Percentiles rank a stretch among this genome's conserved stretches.
Conservation (phyloP, 331 rosid species). For the Acacia concinna region DNA sequence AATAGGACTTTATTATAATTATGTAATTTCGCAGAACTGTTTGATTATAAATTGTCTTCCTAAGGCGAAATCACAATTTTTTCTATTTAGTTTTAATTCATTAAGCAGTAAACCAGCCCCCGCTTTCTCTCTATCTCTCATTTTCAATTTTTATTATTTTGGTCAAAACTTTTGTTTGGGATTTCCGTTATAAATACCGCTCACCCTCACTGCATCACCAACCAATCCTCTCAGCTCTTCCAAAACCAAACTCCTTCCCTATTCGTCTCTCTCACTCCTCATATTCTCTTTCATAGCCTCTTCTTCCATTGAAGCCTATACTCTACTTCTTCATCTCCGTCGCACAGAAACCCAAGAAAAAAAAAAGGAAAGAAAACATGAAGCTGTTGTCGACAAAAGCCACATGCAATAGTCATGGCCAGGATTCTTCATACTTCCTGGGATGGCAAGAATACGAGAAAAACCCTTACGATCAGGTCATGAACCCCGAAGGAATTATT, state of each 20-base stretch:
- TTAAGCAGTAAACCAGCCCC: background rate
- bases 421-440: constrained; percentile 91
- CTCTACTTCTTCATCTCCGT: background rate
- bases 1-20: too few relatives aligned
- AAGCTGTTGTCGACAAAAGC: constrained; percentile 66
- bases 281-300: background rate
- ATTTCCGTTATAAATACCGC: constrained; percentile 27
- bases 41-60: too few relatives aligned
- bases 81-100: too few relatives aligned
- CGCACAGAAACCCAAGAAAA: background rate
- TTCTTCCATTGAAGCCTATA: background rate
- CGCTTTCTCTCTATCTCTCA: background rate
- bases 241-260: background rate
- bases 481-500: constrained; percentile 76
- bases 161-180: constrained; percentile 33
- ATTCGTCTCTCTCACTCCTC: constrained; percentile 17
- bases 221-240: constrained; percentile 26
- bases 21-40: too few relatives aligned
- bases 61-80: too few relatives aligned
- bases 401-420: constrained; percentile 81
- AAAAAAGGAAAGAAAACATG: constrained; percentile 47
- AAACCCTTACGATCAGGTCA: constrained; percentile 60
- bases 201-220: constrained; percentile 45
- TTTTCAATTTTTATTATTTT: background rate
- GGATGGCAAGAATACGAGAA: constrained; percentile 96